phyloP scores from a whole-genome alignment of 1,139 yeast genomes.

The Blastobotrys capitulatus region DNA sequence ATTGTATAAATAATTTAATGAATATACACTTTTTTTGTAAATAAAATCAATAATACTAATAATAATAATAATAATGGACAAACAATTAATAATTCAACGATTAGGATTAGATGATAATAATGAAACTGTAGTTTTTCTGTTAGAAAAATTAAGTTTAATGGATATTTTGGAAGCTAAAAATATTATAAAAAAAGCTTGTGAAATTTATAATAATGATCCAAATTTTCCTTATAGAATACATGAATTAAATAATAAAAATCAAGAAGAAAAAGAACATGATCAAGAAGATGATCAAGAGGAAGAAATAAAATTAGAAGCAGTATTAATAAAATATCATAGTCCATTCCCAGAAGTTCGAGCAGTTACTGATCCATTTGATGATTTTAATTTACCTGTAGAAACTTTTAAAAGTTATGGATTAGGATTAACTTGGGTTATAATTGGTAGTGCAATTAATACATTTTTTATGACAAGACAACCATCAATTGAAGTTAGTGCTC shows the following conservation, averaged over 20 bases:
- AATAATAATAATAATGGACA: neutral
- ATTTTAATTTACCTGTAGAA: conserved; percentile 38
- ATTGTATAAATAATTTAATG: no score
- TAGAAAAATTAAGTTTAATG: neutral
- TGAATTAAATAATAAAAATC: neutral
- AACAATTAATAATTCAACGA: neutral
- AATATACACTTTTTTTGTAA: no score
- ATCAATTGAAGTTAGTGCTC: conserved; percentile 38
- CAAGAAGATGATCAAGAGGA: neutral
- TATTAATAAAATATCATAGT: conserved; percentile 45
- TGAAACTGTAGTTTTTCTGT: neutral
- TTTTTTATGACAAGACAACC: conserved; percentile 54
- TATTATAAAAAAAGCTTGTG: conserved; percentile 2
- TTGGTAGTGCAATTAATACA: conserved; percentile 53
- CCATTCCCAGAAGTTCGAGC: conserved; percentile 62
- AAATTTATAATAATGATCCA: conserved; percentile 7
- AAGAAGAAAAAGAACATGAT: conserved; percentile 19
- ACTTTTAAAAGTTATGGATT: conserved; percentile 50
- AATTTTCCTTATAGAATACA: conserved; percentile 4
- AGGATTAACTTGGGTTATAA: conserved; percentile 50
- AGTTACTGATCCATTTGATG: conserved; percentile 40
- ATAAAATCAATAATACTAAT: no score
- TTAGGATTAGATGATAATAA: conserved; percentile 1
- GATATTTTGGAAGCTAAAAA: neutral
- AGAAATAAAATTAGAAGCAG: conserved; percentile 29